Base-by-base conservation (phyloP, 805 yeast genomes). In the Yamadazyma takamatsuzukensis region DNA sequence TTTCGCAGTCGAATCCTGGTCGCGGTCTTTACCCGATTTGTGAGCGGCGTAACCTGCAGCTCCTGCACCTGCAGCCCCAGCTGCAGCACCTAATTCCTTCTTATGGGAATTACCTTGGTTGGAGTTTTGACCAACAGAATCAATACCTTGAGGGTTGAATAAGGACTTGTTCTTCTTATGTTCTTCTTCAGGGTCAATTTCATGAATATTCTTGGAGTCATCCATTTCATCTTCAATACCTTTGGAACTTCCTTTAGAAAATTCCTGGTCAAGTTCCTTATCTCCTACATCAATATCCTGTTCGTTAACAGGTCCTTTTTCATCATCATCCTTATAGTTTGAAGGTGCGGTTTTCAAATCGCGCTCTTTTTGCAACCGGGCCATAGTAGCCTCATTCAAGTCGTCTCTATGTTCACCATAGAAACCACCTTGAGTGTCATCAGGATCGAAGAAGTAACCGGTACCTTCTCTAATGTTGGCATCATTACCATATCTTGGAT, bases 351-450 rank as follows among this genome's bases (percentile, higher is more conserved):
- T 40, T 18, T 42, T 43, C 21, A 44, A 33, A 16, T 40, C 16
- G 12, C 34, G 37, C 10, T 41, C 32, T n/a, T 37, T 34, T 15
- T 44, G 39, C 11, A 33, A 30, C 12, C 33, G 24, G 19, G 39
- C 40, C 15, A 36, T 22, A 5, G 47, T 43, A 13, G 47, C 44
- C 17, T 43, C 47, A 11, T 25, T 18, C 34, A 24, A 2, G 15
- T 32, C 3, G 16, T 30, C 6, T 18, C 34, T 3, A 19, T 35
- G 3, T 13, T 24, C 24, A 23, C 40, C 35, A 32, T 42, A 42
- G 26, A 32, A 32, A 14, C 64, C 61, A 16, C 62, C 63, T 39
- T 60, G 65, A 21, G 66, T 59, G 40, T 60, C 66, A 37, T 41
- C 48, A 9, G 68, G 66, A 30, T 59, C 56, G 36, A 47, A 61